A percentile compares a stretch with the other conserved stretches of the same genome.
Conservation (phyloP, 2,329 filamentous ascomycete species). For the Phoma sp. region DNA sequence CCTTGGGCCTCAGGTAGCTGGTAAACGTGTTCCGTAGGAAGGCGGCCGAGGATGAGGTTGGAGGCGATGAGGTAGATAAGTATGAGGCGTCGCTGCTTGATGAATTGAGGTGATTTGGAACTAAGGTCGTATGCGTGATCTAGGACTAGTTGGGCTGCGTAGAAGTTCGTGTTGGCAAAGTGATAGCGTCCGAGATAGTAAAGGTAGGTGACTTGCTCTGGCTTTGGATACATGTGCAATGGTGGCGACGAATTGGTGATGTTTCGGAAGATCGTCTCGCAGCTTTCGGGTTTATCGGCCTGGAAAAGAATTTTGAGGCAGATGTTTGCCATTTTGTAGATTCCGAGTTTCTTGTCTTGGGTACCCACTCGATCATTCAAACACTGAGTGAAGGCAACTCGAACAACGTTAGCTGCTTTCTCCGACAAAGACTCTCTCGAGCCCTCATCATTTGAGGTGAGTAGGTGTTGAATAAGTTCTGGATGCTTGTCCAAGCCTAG, state of each 20-base stretch:
- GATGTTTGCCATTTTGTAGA: slow-evolving; percentile 91
- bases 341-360: slow-evolving; percentile 76
- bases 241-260: slow-evolving; percentile 85
- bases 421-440: slow-evolving; percentile 83
- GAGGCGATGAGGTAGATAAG: slow-evolving; percentile 83
- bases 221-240: slow-evolving; percentile 79
- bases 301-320: slow-evolving; percentile 88
- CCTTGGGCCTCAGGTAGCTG: slow-evolving; percentile 72
- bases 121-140: slow-evolving; percentile 83
- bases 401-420: slow-evolving; percentile 84
- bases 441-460: slow-evolving; percentile 65
- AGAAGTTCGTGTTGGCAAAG: slow-evolving; percentile 84
- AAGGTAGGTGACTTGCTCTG: slow-evolving; percentile 88
- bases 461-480: slow-evolving; percentile 74
- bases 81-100: slow-evolving; percentile 77
- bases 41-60: slow-evolving; percentile 84
- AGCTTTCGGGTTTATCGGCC: slow-evolving; percentile 82
- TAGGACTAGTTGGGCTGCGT: slow-evolving; percentile 75
- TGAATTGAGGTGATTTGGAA: slow-evolving; percentile 51
- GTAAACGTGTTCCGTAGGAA: slow-evolving; percentile 74
- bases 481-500: slow-evolving; percentile 84
- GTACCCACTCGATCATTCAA: slow-evolving; percentile 74
- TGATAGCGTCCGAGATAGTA: slow-evolving; percentile 94
- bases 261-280: slow-evolving; percentile 87
- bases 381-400: slow-evolving; percentile 90